Base-by-base conservation (phyloP, 768 basidiomycete genomes). In the Lentinula guzmanii region DNA sequence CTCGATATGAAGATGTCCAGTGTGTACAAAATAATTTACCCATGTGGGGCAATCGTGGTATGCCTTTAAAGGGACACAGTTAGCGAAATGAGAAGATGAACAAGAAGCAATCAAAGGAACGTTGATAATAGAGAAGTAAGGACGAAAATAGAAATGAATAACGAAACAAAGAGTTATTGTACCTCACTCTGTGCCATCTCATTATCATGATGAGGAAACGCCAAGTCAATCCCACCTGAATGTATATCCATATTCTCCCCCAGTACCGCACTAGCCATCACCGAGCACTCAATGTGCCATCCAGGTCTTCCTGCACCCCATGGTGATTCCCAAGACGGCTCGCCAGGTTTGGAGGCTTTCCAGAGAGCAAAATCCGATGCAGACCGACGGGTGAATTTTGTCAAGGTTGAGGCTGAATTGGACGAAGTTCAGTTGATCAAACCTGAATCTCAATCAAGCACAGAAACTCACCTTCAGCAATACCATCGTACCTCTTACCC, bases 181-280 rank as follows among this genome's bases (percentile, higher is more conserved):
- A 88, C 96, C 86, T 98, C 97, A 54, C 93, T 87, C 74, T 99
- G 97, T 0, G 97, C 97, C 68, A 99, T 83, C 76, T 99, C 97
- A 71, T 99, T 99, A 72, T 98, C 96, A 70, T 99, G 97, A 76
- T 99, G 97, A 5, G 97, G 97, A 76, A 99, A 99, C n/a, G 93
- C 91, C 53, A 99, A 79, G 75, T 99, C 97, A 43, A 93, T 87
- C 4, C 97, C 97, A 55, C 97, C 97, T 6, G 95, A 97, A 72
- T 99, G 97, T 63, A 99, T 95, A 73, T 98, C 97, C 86, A 99
- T 91, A 61, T 86, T 89, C 61, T 87, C 83, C 2, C 95, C 96
- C 50, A 98, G 78, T 52, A 98, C 79, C 35, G 89, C 94, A 65
- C 86, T 90, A 16, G 95, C 95, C 96, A 99, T 99, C 37, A 97